phyloP scores from a whole-genome alignment of 352 stramenopile genomes.

The Aphanomyces cochlioides region DNA sequence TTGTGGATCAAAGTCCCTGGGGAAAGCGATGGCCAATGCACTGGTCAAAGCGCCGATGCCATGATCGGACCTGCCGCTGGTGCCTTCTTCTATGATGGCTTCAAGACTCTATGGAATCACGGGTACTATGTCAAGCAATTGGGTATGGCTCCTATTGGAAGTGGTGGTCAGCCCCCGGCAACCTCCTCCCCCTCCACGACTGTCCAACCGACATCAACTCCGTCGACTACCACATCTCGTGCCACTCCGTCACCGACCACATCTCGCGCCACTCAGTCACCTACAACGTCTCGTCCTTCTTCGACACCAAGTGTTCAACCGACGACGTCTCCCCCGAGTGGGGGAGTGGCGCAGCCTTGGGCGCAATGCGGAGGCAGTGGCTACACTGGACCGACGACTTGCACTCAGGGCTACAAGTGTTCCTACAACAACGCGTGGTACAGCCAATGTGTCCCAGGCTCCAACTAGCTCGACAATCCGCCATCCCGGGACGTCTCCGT shows the following conservation, averaged over 20 bases:
- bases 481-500: too few relatives aligned
- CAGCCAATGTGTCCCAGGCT: slow-evolving; percentile 22
- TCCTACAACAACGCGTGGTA: slow-evolving; percentile 17
- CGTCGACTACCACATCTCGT: too few relatives aligned
- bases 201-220: too few relatives aligned
- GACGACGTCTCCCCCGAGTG: background rate
- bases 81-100: slow-evolving; percentile 48
- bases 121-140: slow-evolving; percentile 40
- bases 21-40: slow-evolving; percentile 48
- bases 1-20: slow-evolving; percentile 50
- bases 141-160: slow-evolving; percentile 35
- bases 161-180: background rate
- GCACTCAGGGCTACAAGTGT: slow-evolving; percentile 18
- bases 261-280: too few relatives aligned
- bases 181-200: too few relatives aligned
- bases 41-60: slow-evolving; percentile 39
- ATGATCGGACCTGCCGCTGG: slow-evolving; percentile 46
- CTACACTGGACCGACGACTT: slow-evolving; percentile 24
- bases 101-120: slow-evolving; percentile 56
- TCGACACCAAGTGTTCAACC: too few relatives aligned
- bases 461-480: too few relatives aligned
- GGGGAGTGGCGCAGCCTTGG: background rate
- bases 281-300: background rate
- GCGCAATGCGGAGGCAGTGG: slow-evolving; percentile 25
- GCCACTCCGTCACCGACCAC: too few relatives aligned